Evolutionary conservation across 140 eudicot genomes (phyloP).

Genomic region (Oenanthe javanica): DNA sequence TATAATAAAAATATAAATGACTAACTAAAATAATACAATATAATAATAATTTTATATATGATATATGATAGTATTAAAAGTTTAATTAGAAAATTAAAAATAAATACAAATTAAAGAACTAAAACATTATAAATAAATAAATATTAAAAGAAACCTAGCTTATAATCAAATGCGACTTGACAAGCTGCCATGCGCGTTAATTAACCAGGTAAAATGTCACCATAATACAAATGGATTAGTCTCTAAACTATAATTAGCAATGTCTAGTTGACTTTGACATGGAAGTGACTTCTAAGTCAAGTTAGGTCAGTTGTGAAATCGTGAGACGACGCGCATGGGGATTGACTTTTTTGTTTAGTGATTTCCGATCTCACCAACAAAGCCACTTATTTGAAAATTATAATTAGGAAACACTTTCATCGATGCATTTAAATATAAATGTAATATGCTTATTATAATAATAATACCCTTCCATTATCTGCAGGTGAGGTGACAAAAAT

Average conservation of each 20-base stretch:
- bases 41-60: too few relatives aligned
- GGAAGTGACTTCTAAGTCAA: slow-evolving; percentile 8
- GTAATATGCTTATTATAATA: not conserved
- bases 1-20: too few relatives aligned
- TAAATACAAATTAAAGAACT: too few relatives aligned
- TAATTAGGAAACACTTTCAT: not conserved
- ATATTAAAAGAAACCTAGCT: too few relatives aligned
- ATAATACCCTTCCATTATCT: not conserved
- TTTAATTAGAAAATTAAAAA: too few relatives aligned
- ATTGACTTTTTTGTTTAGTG: not conserved
- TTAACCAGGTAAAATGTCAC: not conserved
- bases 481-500: not conserved
- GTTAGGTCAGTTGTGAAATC: not conserved
- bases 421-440: not conserved
- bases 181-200: not conserved
- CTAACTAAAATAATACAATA: too few relatives aligned
- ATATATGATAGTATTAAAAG: too few relatives aligned
- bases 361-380: not conserved
- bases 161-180: not conserved
- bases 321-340: not conserved
- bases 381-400: not conserved
- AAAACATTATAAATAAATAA: too few relatives aligned
- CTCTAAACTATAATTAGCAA: not conserved
- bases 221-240: not conserved
- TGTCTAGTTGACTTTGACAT: slow-evolving; percentile 8